phyloP scores from a whole-genome alignment of 2,329 filamentous ascomycete genomes.

The Tolypocladium album region DNA sequence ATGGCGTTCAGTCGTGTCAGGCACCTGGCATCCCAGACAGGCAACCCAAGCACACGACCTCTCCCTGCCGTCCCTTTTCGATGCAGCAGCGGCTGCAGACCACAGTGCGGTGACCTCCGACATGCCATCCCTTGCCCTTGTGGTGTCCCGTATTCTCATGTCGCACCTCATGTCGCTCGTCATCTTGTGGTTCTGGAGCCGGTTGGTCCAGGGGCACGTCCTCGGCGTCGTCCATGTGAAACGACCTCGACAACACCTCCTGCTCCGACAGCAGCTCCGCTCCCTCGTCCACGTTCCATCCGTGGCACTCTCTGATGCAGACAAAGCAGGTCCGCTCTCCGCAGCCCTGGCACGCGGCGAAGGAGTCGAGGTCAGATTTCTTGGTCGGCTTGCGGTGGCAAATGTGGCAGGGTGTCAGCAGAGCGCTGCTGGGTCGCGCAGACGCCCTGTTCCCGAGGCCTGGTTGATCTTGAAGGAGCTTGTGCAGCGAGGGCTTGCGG shows the following conservation, averaged over 20 bases:
- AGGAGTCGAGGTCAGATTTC: slow-evolving; percentile 55
- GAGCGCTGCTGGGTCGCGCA: slow-evolving; percentile 7
- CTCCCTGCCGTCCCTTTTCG: slow-evolving; percentile 52
- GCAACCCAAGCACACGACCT: slow-evolving; percentile 57
- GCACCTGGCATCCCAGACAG: slow-evolving; percentile 32
- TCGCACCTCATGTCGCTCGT: neutral
- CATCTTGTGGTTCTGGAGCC: neutral
- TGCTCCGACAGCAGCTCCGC: slow-evolving; percentile 16
- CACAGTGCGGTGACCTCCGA: slow-evolving; percentile 36
- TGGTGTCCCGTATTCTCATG: slow-evolving; percentile 1
- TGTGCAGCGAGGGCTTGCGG: slow-evolving; percentile 14
- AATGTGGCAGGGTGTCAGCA: slow-evolving; percentile 51
- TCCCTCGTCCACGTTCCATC: slow-evolving; percentile 24
- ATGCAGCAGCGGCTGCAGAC: slow-evolving; percentile 61
- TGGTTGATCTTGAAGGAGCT: slow-evolving; percentile 10
- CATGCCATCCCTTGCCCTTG: slow-evolving; percentile 22
- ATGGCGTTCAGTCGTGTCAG: slow-evolving; percentile 10
- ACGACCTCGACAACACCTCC: slow-evolving; percentile 30
- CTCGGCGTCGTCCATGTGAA: slow-evolving; percentile 40
- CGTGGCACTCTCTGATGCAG: slow-evolving; percentile 54
- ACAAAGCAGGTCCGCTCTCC: slow-evolving; percentile 54
- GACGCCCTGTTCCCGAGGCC: slow-evolving; percentile 3
- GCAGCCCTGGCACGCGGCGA: slow-evolving; percentile 53
- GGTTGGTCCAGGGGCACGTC: slow-evolving; percentile 8
- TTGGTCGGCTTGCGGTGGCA: slow-evolving; percentile 56